Conservation (phyloP, 352 stramenopile genomes). For the Globisporangium nagaii region DNA sequence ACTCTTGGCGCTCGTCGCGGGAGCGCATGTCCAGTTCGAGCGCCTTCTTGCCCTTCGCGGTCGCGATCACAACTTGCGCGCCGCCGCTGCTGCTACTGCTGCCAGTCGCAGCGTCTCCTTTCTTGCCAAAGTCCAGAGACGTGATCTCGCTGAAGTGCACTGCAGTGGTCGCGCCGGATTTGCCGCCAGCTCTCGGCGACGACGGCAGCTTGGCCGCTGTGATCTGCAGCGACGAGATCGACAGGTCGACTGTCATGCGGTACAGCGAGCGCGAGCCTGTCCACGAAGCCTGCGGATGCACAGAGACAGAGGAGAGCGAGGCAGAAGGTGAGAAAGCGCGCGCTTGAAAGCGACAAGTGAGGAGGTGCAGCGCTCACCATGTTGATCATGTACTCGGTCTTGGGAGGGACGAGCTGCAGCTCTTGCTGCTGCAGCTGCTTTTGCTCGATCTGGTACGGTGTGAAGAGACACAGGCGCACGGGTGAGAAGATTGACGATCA, state of each 20-base stretch:
- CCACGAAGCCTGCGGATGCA: slow-evolving; percentile 28
- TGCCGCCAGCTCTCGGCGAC: slow-evolving; percentile 21
- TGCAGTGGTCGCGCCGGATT: slow-evolving; percentile 11
- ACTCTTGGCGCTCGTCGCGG: slow-evolving; percentile 24
- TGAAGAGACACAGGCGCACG: background rate
- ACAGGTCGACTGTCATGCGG: slow-evolving; percentile 26
- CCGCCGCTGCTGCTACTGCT: background rate
- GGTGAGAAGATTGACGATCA: no score
- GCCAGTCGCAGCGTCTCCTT: background rate
- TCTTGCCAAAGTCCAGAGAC: slow-evolving; percentile 24
- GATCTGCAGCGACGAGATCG: slow-evolving; percentile 18
- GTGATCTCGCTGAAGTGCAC: slow-evolving; percentile 31
- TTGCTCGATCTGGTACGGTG: background rate
- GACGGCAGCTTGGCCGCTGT: slow-evolving; percentile 18
- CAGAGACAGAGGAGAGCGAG: background rate
- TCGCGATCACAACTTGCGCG: slow-evolving; percentile 13
- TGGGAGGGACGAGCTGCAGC: background rate
- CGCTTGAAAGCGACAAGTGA: background rate
- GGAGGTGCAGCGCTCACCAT: slow-evolving; percentile 30
- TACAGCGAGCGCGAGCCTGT: slow-evolving; percentile 33
- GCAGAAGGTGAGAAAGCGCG: background rate
- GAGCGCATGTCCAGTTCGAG: slow-evolving; percentile 45
- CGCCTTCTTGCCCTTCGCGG: slow-evolving; percentile 18
- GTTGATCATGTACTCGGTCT: slow-evolving; percentile 38
- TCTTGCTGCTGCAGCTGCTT: background rate